These are phyloP conservation scores for Ogataea glucozyma DNA, from an alignment of 805 yeast species.

Conservation along the genomic window DNA sequence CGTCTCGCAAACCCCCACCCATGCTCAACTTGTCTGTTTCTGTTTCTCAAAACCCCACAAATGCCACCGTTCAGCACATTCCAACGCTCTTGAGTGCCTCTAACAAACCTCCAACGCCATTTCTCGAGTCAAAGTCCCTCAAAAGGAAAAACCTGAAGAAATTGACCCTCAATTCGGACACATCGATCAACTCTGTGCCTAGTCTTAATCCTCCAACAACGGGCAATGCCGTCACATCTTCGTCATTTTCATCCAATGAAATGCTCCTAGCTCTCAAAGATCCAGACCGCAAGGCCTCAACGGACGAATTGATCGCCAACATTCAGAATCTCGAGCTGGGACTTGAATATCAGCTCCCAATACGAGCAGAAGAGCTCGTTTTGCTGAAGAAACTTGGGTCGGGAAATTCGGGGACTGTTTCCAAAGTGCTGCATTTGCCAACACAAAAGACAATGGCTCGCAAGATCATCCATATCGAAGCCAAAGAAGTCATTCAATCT, in stretches of 20 bases:
- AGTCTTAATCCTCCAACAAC: not conserved
- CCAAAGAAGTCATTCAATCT: slow-evolving; percentile 71
- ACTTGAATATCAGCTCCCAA: slow-evolving; percentile 51
- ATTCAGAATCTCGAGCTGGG: slow-evolving; percentile 53
- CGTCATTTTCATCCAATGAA: slow-evolving; percentile 20
- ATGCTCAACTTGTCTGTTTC: not conserved
- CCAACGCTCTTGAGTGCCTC: slow-evolving; percentile 4
- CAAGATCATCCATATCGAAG: slow-evolving; percentile 83
- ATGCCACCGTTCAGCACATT: not conserved
- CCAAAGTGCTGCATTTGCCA: slow-evolving; percentile 86
- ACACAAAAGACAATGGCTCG: slow-evolving; percentile 88
- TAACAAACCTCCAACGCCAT: slow-evolving; percentile 22
- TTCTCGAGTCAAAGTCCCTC: slow-evolving; percentile 40
- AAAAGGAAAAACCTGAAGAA: slow-evolving; percentile 62
- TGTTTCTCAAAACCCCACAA: not conserved
- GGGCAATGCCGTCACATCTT: slow-evolving; percentile 9
- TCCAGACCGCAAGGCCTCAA: slow-evolving; percentile 33
- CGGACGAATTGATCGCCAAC: slow-evolving; percentile 43
- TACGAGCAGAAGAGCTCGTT: slow-evolving; percentile 67
- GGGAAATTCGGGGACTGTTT: slow-evolving; percentile 93
- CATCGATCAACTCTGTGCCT: not conserved
- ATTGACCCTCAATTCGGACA: slow-evolving; percentile 40
- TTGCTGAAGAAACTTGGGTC: slow-evolving; percentile 78
- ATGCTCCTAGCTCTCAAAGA: slow-evolving; percentile 25
- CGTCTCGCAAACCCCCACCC: slow-evolving; percentile 17